Evolutionary conservation across 768 basidiomycete genomes (phyloP), one percentile per base, ranked within the genome.

Genomic region (Suillus lakei): DNA sequence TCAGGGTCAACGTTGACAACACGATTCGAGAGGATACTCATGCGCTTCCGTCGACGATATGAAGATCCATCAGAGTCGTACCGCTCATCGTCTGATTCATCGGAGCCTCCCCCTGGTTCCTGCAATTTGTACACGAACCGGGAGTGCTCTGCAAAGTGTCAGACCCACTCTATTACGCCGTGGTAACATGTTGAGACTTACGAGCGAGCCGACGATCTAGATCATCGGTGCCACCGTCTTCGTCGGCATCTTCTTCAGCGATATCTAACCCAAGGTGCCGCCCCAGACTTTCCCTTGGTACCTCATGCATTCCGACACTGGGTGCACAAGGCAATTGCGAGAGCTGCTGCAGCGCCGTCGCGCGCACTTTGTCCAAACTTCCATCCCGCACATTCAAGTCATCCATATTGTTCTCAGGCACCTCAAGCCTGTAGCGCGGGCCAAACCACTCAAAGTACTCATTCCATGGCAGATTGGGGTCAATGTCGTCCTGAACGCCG

Each of bases 401-500:
- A 66, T 98, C 96, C 92, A 97, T 94, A 73, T 99, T 99, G 72
- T 92, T 98, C 67, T 86, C 84, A 30, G 88, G 84, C 2, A 99
- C 96, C 72, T 98, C 96, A 43, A 99, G 82, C 66, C 96, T 84
- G 78, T 96, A 99, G 66, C 96, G 82, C 18, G 97, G 97, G 0
- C 96, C 98, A 75, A 96, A 99, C 90, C 96, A 99, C 76, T 99
- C 97, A 74, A 98, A 93, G 76, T 95, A 97, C 69, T 90, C 87
- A 76, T 90, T 93, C 88, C 89, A 95, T 2, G 92, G 93, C 64
- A 95, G 78, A 69, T 92, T 91, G 23, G 85, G 84, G 73, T 94
- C 90, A 62, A 93, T 89, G 15, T 85, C 85, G 48, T 92, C 81
- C 72, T 96, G 91, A 53, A 92, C 85, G 2, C 94, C 96, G n/a